Conservation (phyloP, 2,329 filamentous ascomycete genomes). For the Tolypocladium ophioglossoides region DNA sequence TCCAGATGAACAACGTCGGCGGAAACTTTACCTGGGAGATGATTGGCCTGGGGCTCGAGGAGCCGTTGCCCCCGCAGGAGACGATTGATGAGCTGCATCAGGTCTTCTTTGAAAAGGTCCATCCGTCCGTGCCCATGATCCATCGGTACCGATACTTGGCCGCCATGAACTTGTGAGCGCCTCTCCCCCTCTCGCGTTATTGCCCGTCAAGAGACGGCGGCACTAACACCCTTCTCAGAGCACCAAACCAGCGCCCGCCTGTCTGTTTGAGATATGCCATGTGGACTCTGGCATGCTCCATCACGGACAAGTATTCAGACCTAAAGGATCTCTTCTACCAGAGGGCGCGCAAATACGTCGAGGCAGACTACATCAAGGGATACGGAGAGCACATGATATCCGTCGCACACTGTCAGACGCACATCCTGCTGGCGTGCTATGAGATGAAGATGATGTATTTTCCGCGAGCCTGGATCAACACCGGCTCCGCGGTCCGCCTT, state of each 20-base stretch:
- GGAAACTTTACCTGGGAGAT: slow-evolving; percentile 70
- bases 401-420: slow-evolving; percentile 76
- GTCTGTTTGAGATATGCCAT: slow-evolving; percentile 87
- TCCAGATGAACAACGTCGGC: slow-evolving; percentile 39
- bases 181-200: background rate
- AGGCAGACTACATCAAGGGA: slow-evolving; percentile 82
- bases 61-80: slow-evolving; percentile 47
- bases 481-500: slow-evolving; percentile 69
- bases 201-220: background rate
- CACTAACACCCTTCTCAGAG: slow-evolving; percentile 25
- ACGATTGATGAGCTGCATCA: slow-evolving; percentile 78
- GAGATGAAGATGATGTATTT: slow-evolving; percentile 99
- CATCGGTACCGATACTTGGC: slow-evolving; percentile 81
- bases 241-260: slow-evolving; percentile 77
- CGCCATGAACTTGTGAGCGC: slow-evolving; percentile 66
- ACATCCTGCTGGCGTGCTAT: slow-evolving; percentile 68
- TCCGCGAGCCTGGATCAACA: slow-evolving; percentile 88
- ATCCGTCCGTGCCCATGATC: slow-evolving; percentile 78
- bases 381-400: slow-evolving; percentile 85
- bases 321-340: slow-evolving; percentile 86
- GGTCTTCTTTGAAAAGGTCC: slow-evolving; percentile 84
- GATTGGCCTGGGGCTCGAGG: slow-evolving; percentile 48
- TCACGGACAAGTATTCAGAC: slow-evolving; percentile 69
- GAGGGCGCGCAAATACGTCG: slow-evolving; percentile 78
- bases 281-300: slow-evolving; percentile 86